Conservation (phyloP, 148 eudicot genomes). For the Rhododendron simsii region DNA sequence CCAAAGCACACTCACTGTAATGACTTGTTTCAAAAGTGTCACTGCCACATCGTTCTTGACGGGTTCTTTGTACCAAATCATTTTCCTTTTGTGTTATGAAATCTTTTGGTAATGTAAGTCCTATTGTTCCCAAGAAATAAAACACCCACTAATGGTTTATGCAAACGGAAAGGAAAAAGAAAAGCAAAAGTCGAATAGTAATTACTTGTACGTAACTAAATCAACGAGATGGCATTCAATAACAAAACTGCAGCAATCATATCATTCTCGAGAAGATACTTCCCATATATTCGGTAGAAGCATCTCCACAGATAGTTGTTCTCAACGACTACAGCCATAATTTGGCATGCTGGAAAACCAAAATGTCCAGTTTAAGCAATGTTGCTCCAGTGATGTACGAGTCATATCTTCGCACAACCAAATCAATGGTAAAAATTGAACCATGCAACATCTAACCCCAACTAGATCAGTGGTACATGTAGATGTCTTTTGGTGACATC, state of each 20-base stretch:
- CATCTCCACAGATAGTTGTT: not conserved
- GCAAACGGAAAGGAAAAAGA: not conserved
- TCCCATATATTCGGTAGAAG: not conserved
- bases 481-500: not conserved
- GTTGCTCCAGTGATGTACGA: not conserved
- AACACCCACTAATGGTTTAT: not conserved
- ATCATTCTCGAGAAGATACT: not conserved
- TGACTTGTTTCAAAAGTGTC: too few species aligned
- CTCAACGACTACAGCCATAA: not conserved
- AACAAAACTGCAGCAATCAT: not conserved
- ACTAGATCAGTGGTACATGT: not conserved
- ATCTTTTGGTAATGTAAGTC: not conserved
- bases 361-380: not conserved
- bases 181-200: not conserved
- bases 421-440: not conserved
- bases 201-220: not conserved
- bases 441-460: not conserved
- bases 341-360: not conserved
- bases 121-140: not conserved
- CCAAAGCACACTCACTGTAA: not conserved
- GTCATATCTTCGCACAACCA: not conserved
- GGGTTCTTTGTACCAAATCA: not conserved
- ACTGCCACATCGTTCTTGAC: not conserved
- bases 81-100: not conserved
- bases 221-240: not conserved